Evolutionary conservation across 805 yeast species (phyloP), one percentile per base, ranked within the genome.

Genomic region (Saccharomycopsis fodiens): DNA sequence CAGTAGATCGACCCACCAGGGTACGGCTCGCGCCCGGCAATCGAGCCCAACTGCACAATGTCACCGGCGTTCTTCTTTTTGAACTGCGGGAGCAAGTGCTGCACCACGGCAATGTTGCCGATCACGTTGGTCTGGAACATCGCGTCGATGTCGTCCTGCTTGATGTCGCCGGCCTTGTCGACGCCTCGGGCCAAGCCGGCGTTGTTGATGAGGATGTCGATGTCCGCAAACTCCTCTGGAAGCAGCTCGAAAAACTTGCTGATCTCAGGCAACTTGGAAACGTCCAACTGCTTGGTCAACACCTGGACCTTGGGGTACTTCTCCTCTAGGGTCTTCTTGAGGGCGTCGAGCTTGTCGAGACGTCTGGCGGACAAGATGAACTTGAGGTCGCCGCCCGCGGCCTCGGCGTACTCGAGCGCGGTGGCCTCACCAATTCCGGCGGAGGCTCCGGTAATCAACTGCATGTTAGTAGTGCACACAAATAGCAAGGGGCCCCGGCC

Each of bases 341-440:
- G 61, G 12, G 63, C 67, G 21, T 72, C 65, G 42, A 85, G 63
- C 50, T 76, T 76, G 4, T 79, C 86, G 32, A 71, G 54, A 65
- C 95, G 78, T 64, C 95, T 77, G 3, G 95, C 95, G 2, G 87
- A 73, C 20, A 86, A 70, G 51, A 86, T 69, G 55, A 86, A 71
- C 56, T 82, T 79, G 36, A 32, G 36, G 55, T 82, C 60, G 12
- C 79, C 61, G 27, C 95, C 95, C 17, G 89, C 70, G 13, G 87
- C 85, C 19, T 60, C 78, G 37, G 95, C 91, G 54, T 85, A 78
- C 60, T 88, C 95, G 40, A 72, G 64, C 13, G 96, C 97, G 7
- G 96, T 88, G 44, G 95, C 91, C 53, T 78, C 78, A 8, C 97
- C 97, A 57, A 91, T 91, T 45, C 97, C 97, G 13, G 95, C 79